phyloP scores from a whole-genome alignment of 148 eudicot species.

The Diospyros kaki region DNA sequence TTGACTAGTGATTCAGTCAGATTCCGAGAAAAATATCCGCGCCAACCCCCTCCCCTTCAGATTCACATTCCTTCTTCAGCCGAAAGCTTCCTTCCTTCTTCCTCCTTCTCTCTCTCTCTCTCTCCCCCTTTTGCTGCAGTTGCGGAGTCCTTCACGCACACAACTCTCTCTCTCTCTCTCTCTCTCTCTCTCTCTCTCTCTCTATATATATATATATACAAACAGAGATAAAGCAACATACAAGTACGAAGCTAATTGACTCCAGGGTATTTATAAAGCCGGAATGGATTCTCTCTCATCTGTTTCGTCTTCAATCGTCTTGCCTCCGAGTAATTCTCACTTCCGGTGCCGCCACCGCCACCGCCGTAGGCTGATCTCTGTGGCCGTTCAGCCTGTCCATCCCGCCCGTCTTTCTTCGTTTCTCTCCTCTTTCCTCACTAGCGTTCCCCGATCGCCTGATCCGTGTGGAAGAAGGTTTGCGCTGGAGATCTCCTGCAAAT shows the following conservation, averaged over 20 bases:
- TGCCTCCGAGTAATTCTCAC: conserved; percentile 31
- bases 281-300: conserved; percentile 73
- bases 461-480: conserved; percentile 13
- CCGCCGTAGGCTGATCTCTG: conserved; percentile 20
- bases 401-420: conserved; percentile 14
- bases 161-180: neutral
- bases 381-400: neutral
- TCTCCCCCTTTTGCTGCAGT: too few species aligned
- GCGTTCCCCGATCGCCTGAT: conserved; percentile 2
- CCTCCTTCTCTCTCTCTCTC: neutral
- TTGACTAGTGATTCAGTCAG: too few species aligned
- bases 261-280: neutral
- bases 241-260: neutral
- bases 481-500: conserved; percentile 17
- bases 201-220: neutral
- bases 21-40: neutral
- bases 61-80: neutral
- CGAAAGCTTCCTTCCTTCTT: neutral
- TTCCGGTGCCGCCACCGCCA: conserved; percentile 23
- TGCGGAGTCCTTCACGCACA: conserved; percentile 14
- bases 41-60: neutral
- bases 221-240: neutral
- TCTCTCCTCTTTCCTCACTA: conserved; percentile 11
- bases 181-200: neutral
- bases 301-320: conserved; percentile 56